Evolutionary conservation across 164 flowering plant species (phyloP).

Genomic region (Liriodendron chinense): DNA sequence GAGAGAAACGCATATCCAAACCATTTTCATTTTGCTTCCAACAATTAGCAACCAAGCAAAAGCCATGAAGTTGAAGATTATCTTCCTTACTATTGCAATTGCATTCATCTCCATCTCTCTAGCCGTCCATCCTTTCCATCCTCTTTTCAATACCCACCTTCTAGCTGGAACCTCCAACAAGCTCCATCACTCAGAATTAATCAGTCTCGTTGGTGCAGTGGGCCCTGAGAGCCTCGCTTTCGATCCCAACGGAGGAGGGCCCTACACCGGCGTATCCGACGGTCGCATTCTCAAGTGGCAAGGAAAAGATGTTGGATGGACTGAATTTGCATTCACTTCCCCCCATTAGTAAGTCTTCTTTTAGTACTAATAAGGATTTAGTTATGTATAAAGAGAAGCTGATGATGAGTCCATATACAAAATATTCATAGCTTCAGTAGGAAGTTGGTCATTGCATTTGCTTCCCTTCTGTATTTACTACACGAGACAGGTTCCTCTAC

Average conservation of each 20-base stretch:
- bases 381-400: too few relatives aligned
- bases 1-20: too few relatives aligned
- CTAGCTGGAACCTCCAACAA: background rate
- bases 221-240: slow-evolving; percentile 91
- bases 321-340: slow-evolving; percentile 9
- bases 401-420: too few relatives aligned
- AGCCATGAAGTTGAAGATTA: background rate
- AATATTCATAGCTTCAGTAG: too few relatives aligned
- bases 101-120: background rate
- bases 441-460: too few relatives aligned
- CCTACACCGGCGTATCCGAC: slow-evolving; percentile 91
- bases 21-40: background rate
- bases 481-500: too few relatives aligned
- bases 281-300: slow-evolving; percentile 48
- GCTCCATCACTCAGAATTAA: background rate
- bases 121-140: background rate
- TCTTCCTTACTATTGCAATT: background rate
- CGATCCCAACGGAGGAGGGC: slow-evolving; percentile 78
- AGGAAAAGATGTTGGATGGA: background rate
- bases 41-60: too few relatives aligned
- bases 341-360: slow-evolving; percentile 4
- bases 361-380: background rate
- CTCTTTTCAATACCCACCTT: background rate
- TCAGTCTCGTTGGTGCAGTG: slow-evolving; percentile 40
- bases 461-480: too few relatives aligned